Percentiles rank a stretch among this genome's conserved stretches.
Conservation (phyloP, 768 basidiomycete genomes). For the Wakefieldia striispora region DNA sequence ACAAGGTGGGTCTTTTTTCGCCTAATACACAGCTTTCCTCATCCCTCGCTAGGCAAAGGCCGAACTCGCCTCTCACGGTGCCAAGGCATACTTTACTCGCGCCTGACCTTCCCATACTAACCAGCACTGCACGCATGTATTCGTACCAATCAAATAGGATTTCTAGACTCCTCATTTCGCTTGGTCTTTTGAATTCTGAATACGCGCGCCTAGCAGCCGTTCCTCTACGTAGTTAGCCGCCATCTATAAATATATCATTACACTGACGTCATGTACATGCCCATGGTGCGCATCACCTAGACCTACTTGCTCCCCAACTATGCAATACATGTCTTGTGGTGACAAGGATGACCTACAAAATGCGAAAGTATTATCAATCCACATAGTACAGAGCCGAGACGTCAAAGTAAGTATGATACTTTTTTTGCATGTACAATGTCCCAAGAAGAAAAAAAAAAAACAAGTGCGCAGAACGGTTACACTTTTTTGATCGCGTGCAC, state of each 20-base stretch:
- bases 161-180: not conserved
- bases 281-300: not conserved
- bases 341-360: constrained; percentile 46
- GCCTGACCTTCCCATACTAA: constrained; percentile 44
- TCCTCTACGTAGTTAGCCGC: not conserved
- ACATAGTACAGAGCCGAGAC: constrained; percentile 24
- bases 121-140: constrained; percentile 18
- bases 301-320: not conserved
- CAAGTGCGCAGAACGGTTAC: constrained; percentile 1
- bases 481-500: constrained; percentile 47
- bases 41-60: constrained; percentile 62
- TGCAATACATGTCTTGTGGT: constrained; percentile 8
- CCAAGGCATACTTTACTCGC: constrained; percentile 84
- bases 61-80: constrained; percentile 80
- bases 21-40: not conserved
- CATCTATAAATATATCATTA: constrained; percentile 15
- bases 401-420: constrained; percentile 24
- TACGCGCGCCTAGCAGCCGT: too few species aligned
- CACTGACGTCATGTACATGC: constrained; percentile 8
- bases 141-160: constrained; percentile 9
- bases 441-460: constrained; percentile 16
- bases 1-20: constrained; percentile 54
- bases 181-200: too few species aligned
- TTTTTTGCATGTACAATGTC: constrained; percentile 27
- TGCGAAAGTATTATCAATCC: constrained; percentile 85